Conservation (phyloP, 257 asterid species). For the Penstemon barbatus region DNA sequence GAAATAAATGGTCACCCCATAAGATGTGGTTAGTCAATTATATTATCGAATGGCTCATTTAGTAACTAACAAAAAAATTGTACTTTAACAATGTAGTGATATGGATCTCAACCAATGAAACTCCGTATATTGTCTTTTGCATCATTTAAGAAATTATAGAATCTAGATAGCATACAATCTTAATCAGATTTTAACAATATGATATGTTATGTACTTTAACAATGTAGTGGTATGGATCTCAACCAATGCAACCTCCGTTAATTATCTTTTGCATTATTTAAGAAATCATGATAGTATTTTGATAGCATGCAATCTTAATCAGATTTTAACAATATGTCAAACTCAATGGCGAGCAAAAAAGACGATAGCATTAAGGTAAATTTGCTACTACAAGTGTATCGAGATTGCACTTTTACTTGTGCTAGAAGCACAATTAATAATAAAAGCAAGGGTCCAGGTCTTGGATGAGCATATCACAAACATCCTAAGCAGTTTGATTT, state of each 20-base stretch:
- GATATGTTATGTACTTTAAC: not conserved
- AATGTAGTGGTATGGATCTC: too few relatives aligned
- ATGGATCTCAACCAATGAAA: not conserved
- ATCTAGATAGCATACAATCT: conserved; percentile 3
- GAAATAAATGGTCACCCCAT: not conserved
- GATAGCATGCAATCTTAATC: not conserved
- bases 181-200: not conserved
- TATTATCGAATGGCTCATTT: not conserved
- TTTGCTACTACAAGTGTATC: not conserved
- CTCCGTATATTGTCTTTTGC: not conserved
- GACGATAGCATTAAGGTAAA: not conserved
- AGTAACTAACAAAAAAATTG: not conserved
- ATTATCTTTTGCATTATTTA: too few relatives aligned
- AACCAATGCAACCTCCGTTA: too few relatives aligned
- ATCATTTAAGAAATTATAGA: not conserved
- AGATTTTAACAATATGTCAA: too few relatives aligned
- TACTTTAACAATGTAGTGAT: not conserved
- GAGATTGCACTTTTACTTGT: not conserved
- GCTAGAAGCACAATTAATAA: not conserved
- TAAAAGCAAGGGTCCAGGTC: not conserved
- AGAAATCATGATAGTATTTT: too few relatives aligned
- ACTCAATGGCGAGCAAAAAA: not conserved
- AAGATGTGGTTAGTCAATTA: not conserved
- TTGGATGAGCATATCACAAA: not conserved
- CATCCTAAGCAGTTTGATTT: too few relatives aligned